Conservation (phyloP, 805 yeast genomes). For the Ogataea trehaloabstinens region DNA sequence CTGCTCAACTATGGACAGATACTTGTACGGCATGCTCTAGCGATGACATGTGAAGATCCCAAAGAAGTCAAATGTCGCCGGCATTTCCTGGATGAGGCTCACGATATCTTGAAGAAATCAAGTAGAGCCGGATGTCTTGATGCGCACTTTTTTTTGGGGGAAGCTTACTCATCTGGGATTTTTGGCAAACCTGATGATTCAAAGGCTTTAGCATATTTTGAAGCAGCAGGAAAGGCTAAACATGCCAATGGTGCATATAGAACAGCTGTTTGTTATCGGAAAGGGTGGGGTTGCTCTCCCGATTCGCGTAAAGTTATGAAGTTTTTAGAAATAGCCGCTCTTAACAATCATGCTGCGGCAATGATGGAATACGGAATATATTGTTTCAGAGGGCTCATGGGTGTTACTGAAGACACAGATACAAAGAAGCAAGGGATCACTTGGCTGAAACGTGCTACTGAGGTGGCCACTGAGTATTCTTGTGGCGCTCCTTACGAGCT, state of each 20-base stretch:
- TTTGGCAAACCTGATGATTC: conserved; percentile 75
- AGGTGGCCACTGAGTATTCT: conserved; percentile 76
- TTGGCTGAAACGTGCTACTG: conserved; percentile 88
- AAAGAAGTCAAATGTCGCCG: conserved; percentile 39
- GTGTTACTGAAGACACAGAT: conserved; percentile 61
- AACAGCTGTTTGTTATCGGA: conserved; percentile 87
- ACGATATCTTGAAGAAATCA: conserved; percentile 46
- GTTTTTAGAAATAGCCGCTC: conserved; percentile 80
- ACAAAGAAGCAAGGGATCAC: conserved; percentile 85
- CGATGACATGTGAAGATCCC: conserved; percentile 11
- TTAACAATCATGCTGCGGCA: conserved; percentile 93
- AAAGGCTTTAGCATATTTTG: conserved; percentile 75
- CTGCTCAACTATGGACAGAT: conserved; percentile 88
- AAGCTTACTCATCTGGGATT: conserved; percentile 81
- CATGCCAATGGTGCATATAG: conserved; percentile 91
- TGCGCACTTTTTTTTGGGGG: conserved; percentile 91
- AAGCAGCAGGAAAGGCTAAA: conserved; percentile 89
- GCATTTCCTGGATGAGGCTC: conserved; percentile 75
- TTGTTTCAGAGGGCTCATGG: conserved; percentile 82
- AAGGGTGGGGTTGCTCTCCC: conserved; percentile 88
- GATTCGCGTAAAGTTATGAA: conserved; percentile 86
- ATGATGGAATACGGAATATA: conserved; percentile 91
- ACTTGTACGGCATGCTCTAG: conserved; percentile 42
- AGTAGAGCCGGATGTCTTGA: conserved; percentile 81
- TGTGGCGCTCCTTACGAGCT: conserved; percentile 95